Base-by-base conservation (phyloP, 192 early-diverging fungal species). In the Coemansia sp. region DNA sequence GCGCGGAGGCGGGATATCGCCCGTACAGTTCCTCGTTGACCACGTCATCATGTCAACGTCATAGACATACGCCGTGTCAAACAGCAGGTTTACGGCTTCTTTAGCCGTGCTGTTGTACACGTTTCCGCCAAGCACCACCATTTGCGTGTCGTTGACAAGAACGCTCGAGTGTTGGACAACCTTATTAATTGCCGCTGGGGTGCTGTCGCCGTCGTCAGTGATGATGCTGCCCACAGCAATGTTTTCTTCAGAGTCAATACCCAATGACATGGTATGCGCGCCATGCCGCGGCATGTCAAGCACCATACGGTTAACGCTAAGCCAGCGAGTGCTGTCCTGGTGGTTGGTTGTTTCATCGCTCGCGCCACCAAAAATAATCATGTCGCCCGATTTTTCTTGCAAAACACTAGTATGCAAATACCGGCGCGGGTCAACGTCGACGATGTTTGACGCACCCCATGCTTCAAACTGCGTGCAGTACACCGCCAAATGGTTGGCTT, bases 341-440 rank as follows among this genome's bases (percentile, higher is more conserved):
- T 50, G 33, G 17, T 51, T 32, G 17, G 70, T 73, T 5, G 70
- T 73, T 11, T 8, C 8, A 45, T 73, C 70, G 38, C 70, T 61
- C 29, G 63, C 59, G 1, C 70, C 70, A 25, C 70, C 70, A 54
- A 73, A 73, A 21, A 73, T 56, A 17, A 73, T 46, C 70, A 73
- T 73, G 40, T 73, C 70, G 2, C 70, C 55, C 0, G 63, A 62
- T n/a, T 22, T 47, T 13, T 54, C 51, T 40, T 73, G 70, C 7
- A 73, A 37, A 18, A 73, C 70, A 2, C 59, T 50, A 5, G 70
- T 66, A 40, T 73, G 70, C 31, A 66, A 9, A 32, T 73, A 73
- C 32, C 70, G 53, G 3, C 70, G 63, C 15, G 60, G 43, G 22
- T 58, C 63, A 8, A 19, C 22, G 30, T 73, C 63, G 8, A 58